These are phyloP conservation scores for Abelmoschus esculentus DNA, from an alignment of 345 rosid species.

Conservation along the genomic window DNA sequence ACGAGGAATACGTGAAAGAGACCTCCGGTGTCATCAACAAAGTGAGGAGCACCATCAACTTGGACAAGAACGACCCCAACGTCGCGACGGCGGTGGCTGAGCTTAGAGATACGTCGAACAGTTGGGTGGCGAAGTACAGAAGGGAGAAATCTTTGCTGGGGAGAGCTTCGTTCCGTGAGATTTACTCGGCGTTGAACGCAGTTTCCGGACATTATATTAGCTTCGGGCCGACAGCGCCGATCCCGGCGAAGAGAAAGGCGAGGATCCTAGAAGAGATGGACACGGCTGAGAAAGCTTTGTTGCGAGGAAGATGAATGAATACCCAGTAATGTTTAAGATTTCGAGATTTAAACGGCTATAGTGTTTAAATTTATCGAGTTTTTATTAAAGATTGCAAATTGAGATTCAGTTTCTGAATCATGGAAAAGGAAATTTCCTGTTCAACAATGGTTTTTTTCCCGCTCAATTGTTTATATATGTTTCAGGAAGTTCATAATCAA, in stretches of 20 bases:
- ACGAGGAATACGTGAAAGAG: slow-evolving; percentile 82
- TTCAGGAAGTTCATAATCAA: too few species aligned
- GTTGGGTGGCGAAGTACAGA: slow-evolving; percentile 94
- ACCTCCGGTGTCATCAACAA: slow-evolving; percentile 63
- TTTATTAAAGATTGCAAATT: neutral
- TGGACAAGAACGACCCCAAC: slow-evolving; percentile 76
- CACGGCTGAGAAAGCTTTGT: slow-evolving; percentile 78
- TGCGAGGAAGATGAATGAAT: slow-evolving; percentile 51
- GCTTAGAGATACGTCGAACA: slow-evolving; percentile 65
- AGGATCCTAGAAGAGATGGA: slow-evolving; percentile 94
- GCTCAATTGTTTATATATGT: too few species aligned
- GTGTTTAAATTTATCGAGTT: neutral
- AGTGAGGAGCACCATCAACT: slow-evolving; percentile 55
- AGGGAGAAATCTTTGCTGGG: slow-evolving; percentile 77
- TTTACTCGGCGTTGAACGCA: slow-evolving; percentile 86
- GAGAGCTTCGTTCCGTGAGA: slow-evolving; percentile 68
- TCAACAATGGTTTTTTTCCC: too few species aligned
- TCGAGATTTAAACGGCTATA: neutral
- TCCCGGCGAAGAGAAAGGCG: slow-evolving; percentile 70
- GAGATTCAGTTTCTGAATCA: slow-evolving; percentile 9
- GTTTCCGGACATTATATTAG: slow-evolving; percentile 89
- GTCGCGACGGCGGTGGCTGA: slow-evolving; percentile 71
- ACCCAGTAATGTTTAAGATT: neutral
- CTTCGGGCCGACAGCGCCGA: slow-evolving; percentile 75
- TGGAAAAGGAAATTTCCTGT: too few species aligned